Percentiles rank a stretch among this genome's conserved stretches.
phyloP scores from a whole-genome alignment of 2,329 filamentous ascomycete species.

The Fusarium newnesense region DNA sequence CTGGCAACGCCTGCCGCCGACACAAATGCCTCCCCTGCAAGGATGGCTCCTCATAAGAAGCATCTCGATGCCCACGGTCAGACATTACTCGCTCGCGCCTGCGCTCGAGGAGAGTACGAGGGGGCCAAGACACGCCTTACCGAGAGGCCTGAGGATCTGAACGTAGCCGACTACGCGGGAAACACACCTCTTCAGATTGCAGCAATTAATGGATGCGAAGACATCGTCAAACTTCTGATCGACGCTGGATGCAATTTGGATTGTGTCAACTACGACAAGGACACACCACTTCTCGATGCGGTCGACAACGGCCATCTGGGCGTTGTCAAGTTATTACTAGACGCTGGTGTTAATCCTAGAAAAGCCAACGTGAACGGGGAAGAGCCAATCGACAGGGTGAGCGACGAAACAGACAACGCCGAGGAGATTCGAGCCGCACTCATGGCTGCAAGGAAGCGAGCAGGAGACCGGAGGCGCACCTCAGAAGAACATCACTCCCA shows the following conservation, averaged over 20 bases:
- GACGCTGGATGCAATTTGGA: constrained; percentile 86
- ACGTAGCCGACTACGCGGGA: constrained; percentile 92
- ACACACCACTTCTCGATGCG: constrained; percentile 94
- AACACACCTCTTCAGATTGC: constrained; percentile 97
- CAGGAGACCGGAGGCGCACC: constrained; percentile 63
- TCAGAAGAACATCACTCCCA: constrained; percentile 67
- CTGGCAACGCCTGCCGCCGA: constrained; percentile 67
- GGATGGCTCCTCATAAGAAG: constrained; percentile 80
- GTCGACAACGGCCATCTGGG: constrained; percentile 94
- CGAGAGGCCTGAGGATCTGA: constrained; percentile 87
- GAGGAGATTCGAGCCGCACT: constrained; percentile 79
- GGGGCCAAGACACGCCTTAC: constrained; percentile 77
- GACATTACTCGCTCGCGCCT: constrained; percentile 89
- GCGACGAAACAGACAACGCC: constrained; percentile 79
- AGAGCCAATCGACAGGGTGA: constrained; percentile 87
- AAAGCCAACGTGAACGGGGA: constrained; percentile 93
- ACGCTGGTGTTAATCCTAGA: constrained; percentile 89
- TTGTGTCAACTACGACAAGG: constrained; percentile 81
- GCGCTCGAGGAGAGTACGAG: constrained; percentile 85
- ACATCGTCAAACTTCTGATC: constrained; percentile 89
- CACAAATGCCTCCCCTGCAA: constrained; percentile 72
- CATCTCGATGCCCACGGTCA: constrained; percentile 93
- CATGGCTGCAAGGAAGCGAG: constrained; percentile 67
- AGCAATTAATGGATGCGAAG: constrained; percentile 83
- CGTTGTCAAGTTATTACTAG: constrained; percentile 85